These are phyloP conservation scores for Rugiboletus extremiorientalis DNA, from an alignment of 1,284 basidiomycete genomes.

Conservation along the genomic window DNA sequence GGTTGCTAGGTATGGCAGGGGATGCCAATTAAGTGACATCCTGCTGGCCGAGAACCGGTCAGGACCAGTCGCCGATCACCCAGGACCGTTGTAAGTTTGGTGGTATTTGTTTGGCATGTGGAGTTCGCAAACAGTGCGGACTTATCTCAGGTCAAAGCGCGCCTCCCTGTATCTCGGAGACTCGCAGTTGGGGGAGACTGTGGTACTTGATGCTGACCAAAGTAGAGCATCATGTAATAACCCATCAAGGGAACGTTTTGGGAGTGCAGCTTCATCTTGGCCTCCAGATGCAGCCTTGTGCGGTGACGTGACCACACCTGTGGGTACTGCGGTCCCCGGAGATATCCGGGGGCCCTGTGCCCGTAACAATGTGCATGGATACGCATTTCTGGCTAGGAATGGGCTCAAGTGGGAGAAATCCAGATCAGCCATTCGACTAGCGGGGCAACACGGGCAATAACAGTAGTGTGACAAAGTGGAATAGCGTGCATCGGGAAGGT, in stretches of 20 bases:
- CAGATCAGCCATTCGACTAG: neutral
- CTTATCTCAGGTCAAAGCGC: neutral
- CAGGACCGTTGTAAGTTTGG: neutral
- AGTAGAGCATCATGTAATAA: too few species aligned
- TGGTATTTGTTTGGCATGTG: neutral
- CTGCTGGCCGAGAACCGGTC: too few species aligned
- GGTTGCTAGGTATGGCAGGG: neutral
- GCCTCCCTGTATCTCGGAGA: neutral
- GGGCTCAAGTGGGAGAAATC: neutral
- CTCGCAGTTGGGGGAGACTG: too few species aligned
- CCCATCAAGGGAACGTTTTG: too few species aligned
- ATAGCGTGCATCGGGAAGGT: too few species aligned
- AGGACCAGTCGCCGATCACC: too few species aligned
- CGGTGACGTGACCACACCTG: neutral
- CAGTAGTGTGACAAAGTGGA: too few species aligned
- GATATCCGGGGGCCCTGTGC: constrained; percentile 5
- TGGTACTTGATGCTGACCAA: too few species aligned
- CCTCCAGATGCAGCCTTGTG: too few species aligned
- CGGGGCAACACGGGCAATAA: neutral
- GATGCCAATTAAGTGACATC: neutral
- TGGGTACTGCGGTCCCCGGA: constrained; percentile 13
- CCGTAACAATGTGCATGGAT: neutral
- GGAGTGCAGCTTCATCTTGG: neutral
- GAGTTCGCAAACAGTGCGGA: too few species aligned
- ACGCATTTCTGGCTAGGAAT: neutral